phyloP scores from a whole-genome alignment of 2,329 filamentous ascomycete genomes.

The Fusarium tanahbumbuense region DNA sequence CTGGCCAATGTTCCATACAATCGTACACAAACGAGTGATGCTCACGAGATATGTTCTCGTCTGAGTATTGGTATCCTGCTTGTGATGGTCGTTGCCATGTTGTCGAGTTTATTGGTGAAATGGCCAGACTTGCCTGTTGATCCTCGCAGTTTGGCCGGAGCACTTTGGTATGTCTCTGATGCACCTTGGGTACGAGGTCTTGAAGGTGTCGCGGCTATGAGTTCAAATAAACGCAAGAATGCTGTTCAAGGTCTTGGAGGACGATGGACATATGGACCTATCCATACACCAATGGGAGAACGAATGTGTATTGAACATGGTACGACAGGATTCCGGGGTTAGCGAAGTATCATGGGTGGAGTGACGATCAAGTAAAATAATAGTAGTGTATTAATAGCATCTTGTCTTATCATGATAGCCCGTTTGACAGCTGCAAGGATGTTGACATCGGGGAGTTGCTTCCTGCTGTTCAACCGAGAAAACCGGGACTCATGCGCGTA shows the following conservation, averaged over 20 bases:
- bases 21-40: slow-evolving; percentile 52
- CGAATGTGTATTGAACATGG: slow-evolving; percentile 38
- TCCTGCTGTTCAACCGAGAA: slow-evolving; percentile 15
- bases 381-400: not conserved
- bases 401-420: not conserved
- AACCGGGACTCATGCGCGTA: slow-evolving; percentile 8
- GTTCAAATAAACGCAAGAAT: slow-evolving; percentile 17
- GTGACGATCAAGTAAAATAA: not conserved
- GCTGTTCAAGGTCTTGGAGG: slow-evolving; percentile 30
- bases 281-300: slow-evolving; percentile 29
- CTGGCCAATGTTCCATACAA: slow-evolving; percentile 62
- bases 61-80: slow-evolving; percentile 53
- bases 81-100: slow-evolving; percentile 56
- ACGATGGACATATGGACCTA: slow-evolving; percentile 34
- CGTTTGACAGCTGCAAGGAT: not conserved
- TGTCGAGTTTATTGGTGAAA: slow-evolving; percentile 53
- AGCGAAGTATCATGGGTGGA: no score
- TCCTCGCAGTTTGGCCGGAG: slow-evolving; percentile 58
- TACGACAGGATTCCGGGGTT: slow-evolving; percentile 16
- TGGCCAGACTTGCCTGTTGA: slow-evolving; percentile 60
- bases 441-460: slow-evolving; percentile 34
- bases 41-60: slow-evolving; percentile 57
- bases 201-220: slow-evolving; percentile 36
- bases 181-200: slow-evolving; percentile 32
- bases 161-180: slow-evolving; percentile 55